Base-by-base conservation (phyloP, 768 basidiomycete genomes). In the Xerocomus potaroensis region DNA sequence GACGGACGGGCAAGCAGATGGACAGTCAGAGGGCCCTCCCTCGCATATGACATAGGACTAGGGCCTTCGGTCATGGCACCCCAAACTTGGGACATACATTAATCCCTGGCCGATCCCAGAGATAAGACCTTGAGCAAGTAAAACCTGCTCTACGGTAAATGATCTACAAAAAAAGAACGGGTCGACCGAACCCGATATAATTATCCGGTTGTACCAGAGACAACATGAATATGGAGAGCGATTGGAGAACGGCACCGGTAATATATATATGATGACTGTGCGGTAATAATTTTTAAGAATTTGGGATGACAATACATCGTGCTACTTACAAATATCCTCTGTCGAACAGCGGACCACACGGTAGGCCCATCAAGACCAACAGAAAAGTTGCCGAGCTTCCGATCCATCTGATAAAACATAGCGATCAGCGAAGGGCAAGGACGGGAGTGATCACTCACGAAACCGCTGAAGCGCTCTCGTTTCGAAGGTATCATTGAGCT, bases 51-150 rank as follows among this genome's bases (percentile, higher is more conserved):
- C n/a, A n/a, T n/a, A n/a, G n/a, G n/a, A n/a, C n/a, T n/a, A n/a
- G n/a, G n/a, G n/a, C n/a, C n/a, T n/a, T n/a, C n/a, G n/a, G n/a
- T n/a, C n/a, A n/a, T n/a, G n/a, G n/a, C n/a, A n/a, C n/a, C n/a
- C 66, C 41, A 72, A 50, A 32, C 70, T 66, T 0, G 77, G 77
- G 14, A 77, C 55, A 46, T 69, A 79, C 30, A 75, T 55, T 29
- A 77, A 43, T 12, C 76, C 79, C 4, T 65, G 63, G 6, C 64
- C 74, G 12, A 74, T 48, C 1, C 77, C 75, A 2, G 63, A 57
- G 12, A 61, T 56, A n/a, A 78, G 45, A 2, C 74, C 77, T 57
- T 78, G 76, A 18, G 63, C 51, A n/a, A 77, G 67, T 41, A 78
- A 63, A 14, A 72, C 51, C 67, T 78, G 14, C 14, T 36, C 12